These are phyloP conservation scores for Phlyctochytrium arcticum DNA, from an alignment of 192 early-diverging fungal genomes.

Conservation along the genomic window DNA sequence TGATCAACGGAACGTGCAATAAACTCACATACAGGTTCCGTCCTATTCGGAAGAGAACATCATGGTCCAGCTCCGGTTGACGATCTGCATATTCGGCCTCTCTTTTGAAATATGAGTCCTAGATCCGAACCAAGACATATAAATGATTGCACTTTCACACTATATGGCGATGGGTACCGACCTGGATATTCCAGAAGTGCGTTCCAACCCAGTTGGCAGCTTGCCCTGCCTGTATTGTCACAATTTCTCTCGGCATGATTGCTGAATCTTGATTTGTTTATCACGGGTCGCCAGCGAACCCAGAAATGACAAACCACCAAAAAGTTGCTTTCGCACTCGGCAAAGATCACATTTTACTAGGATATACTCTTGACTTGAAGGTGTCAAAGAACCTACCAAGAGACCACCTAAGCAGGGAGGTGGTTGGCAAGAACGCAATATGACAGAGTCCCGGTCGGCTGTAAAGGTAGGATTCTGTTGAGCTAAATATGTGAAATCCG, in stretches of 20 bases:
- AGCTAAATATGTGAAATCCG: too few species aligned
- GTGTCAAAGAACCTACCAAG: too few species aligned
- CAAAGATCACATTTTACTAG: too few species aligned
- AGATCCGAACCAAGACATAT: background rate
- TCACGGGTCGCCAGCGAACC: too few species aligned
- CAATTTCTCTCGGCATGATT: constrained; percentile 54
- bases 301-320: too few species aligned
- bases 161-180: constrained; percentile 8
- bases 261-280: too few species aligned
- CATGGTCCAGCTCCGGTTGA: constrained; percentile 12
- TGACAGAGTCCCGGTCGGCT: background rate
- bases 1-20: background rate
- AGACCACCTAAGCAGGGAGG: too few species aligned
- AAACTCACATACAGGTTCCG: constrained; percentile 4
- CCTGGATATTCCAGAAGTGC: constrained; percentile 92
- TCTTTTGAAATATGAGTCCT: constrained; percentile 11
- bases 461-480: background rate
- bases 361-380: too few species aligned
- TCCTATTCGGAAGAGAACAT: constrained; percentile 17
- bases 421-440: background rate
- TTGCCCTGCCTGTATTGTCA: constrained; percentile 91
- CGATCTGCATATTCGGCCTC: background rate
- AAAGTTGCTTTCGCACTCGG: too few species aligned
- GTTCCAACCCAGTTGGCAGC: constrained; percentile 82
- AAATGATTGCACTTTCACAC: too few species aligned